phyloP scores from a whole-genome alignment of 1,284 basidiomycete genomes.

The Phellinidium pouzarii region DNA sequence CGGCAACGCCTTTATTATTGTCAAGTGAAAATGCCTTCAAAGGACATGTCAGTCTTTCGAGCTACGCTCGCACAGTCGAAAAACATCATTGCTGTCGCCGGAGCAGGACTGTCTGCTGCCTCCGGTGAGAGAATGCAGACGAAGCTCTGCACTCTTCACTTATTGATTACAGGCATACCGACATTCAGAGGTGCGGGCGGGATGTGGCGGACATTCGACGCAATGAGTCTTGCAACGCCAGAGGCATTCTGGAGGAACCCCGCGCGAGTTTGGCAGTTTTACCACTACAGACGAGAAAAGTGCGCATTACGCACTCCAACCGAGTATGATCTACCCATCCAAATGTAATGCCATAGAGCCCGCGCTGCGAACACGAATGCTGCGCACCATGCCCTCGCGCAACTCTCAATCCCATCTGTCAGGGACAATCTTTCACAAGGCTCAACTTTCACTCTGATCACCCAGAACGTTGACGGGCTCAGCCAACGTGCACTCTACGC shows the following conservation, averaged over 20 bases:
- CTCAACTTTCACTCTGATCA: conserved; percentile 48
- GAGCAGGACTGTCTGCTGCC: conserved; percentile 53
- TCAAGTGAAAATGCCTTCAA: conserved; percentile 3
- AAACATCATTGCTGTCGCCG: conserved; percentile 47
- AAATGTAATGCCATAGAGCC: conserved; percentile 30
- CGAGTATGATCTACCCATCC: neutral
- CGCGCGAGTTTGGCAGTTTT: conserved; percentile 57
- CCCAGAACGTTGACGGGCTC: conserved; percentile 64
- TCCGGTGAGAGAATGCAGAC: conserved; percentile 35
- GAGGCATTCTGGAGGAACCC: conserved; percentile 49
- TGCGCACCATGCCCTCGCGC: conserved; percentile 48
- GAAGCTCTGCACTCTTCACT: neutral
- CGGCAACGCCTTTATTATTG: too few species aligned
- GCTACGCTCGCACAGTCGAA: conserved; percentile 31
- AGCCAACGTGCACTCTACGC: conserved; percentile 32
- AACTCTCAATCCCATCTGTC: conserved; percentile 36
- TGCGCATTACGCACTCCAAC: conserved; percentile 25
- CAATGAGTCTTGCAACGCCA: conserved; percentile 50
- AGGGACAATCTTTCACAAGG: conserved; percentile 33
- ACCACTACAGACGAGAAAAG: conserved; percentile 51
- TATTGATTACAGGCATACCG: conserved; percentile 40
- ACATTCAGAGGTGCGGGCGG: conserved; percentile 58
- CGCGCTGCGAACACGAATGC: conserved; percentile 45
- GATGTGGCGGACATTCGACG: conserved; percentile 53
- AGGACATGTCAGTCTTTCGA: conserved; percentile 29